These are phyloP conservation scores for Wickerhamomyces canadensis DNA, from an alignment of 805 yeast genomes.

Conservation along the genomic window DNA sequence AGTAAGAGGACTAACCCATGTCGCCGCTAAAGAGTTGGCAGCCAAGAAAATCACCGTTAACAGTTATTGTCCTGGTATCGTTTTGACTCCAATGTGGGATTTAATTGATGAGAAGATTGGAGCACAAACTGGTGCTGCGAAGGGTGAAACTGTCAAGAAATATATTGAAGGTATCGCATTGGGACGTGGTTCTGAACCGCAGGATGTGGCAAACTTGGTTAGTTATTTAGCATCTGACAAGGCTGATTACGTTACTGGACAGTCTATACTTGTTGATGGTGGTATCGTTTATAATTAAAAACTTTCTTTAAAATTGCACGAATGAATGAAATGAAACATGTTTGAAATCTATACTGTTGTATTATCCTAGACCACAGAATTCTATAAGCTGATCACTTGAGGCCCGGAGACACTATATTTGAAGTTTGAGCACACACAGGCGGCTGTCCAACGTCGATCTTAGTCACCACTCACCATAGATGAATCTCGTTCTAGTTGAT, in stretches of 20 bases:
- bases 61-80: slow-evolving; percentile 35
- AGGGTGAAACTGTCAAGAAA: slow-evolving; percentile 23
- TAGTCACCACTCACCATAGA: no score
- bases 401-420: no score
- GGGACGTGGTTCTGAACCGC: slow-evolving; percentile 30
- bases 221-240: slow-evolving; percentile 31
- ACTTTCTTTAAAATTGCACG: no score
- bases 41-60: slow-evolving; percentile 32
- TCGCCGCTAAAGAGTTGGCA: slow-evolving; percentile 34
- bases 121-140: slow-evolving; percentile 21
- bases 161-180: slow-evolving; percentile 26
- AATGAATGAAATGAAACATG: no score
- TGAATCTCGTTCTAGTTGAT: no score
- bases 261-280: slow-evolving; percentile 31
- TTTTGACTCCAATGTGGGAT: slow-evolving; percentile 35
- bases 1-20: slow-evolving; percentile 31
- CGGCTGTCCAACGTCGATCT: no score
- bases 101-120: slow-evolving; percentile 24
- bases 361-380: no score
- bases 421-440: no score
- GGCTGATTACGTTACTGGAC: slow-evolving; percentile 33
- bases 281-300: slow-evolving; percentile 22
- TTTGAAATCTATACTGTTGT: no score
- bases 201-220: slow-evolving; percentile 31
- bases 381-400: no score